These are phyloP conservation scores for Austroboletus eburneus DNA, from an alignment of 768 basidiomycete genomes.

Conservation along the genomic window DNA sequence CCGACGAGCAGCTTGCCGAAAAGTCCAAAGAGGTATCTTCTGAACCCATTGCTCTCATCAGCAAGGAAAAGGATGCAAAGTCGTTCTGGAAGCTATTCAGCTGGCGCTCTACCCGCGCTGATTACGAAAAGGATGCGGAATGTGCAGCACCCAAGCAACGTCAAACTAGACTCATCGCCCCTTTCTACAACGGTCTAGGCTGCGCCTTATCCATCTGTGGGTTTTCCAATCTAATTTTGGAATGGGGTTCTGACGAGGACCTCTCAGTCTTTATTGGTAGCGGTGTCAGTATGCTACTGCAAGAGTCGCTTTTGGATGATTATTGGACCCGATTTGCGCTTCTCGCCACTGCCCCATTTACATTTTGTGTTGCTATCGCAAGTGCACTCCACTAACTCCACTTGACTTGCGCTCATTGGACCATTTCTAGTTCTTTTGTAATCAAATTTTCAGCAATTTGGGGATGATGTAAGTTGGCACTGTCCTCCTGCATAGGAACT, in stretches of 20 bases:
- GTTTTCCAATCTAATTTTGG: slow-evolving; percentile 3
- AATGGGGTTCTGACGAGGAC: not conserved
- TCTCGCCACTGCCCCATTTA: slow-evolving; percentile 59
- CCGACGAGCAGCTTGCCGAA: slow-evolving; percentile 53
- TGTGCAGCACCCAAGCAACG: slow-evolving; percentile 40
- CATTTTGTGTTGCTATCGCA: slow-evolving; percentile 74
- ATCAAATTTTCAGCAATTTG: slow-evolving; percentile 63
- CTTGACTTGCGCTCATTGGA: slow-evolving; percentile 1
- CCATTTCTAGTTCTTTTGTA: slow-evolving; percentile 59
- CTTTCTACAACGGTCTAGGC: slow-evolving; percentile 69
- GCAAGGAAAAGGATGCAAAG: slow-evolving; percentile 1
- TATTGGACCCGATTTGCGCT: slow-evolving; percentile 62
- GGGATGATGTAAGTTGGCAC: slow-evolving; percentile 52
- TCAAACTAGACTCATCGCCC: slow-evolving; percentile 62
- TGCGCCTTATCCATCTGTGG: slow-evolving; percentile 65
- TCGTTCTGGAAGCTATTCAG: slow-evolving; percentile 28
- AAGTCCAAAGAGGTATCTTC: slow-evolving; percentile 32
- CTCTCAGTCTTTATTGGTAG: slow-evolving; percentile 62
- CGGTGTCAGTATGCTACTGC: slow-evolving; percentile 54
- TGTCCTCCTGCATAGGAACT: not conserved
- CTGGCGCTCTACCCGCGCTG: slow-evolving; percentile 47
- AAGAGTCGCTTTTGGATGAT: slow-evolving; percentile 67
- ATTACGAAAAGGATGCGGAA: slow-evolving; percentile 45
- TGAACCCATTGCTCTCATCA: slow-evolving; percentile 8
- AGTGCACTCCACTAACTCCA: slow-evolving; percentile 21